Evolutionary conservation across 176 grass and related monocot species (phyloP), one percentile per base, ranked within the genome.

Genomic region (Carex scoparia): DNA sequence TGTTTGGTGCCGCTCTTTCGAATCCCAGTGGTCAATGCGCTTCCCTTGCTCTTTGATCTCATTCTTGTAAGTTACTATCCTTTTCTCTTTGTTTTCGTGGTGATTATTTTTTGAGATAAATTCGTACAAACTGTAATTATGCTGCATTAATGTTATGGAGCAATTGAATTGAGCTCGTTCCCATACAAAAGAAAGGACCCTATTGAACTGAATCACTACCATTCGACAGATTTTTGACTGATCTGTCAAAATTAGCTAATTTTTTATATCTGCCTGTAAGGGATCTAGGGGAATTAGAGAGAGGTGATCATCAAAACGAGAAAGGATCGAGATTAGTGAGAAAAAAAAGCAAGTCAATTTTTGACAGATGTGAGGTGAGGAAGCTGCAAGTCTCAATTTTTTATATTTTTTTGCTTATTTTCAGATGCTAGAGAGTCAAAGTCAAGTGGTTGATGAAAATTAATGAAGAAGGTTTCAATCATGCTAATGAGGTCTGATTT

Each of bases 21-120:
- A 33, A 98, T 94, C 83, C 95, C 95, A 6, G 87, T 98, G 14
- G 84, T 98, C 89, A 98, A 98, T 91, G 95, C 92, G 79, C 90
- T 98, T 83, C 95, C 95, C n/a, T 84, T 93, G 74, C 95, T 98
- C 79, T 69, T 94, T 84, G 38, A 93, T 79, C 87, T 98, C 89
- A 88, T 98, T 85, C 57, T 94, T 63, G 95, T 94, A 90, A 44
- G 91, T 83, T 14, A 49, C 1, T 10, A 6, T 13, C 57, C 4
- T 31, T 79, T 57, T 79, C 48, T 56, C 4, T 79, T 56, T 28
- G 13, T 79, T 65, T 18, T 30, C 32, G 5, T 65, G 19, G 11
- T 65, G 27, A 33, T 33, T 65, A 32, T 7, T 56, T 56, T 10
- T 56, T 56, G 49, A 56, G 19, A 15, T 28, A 7, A 63, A 10